These are phyloP conservation scores for Pseudogymnoascus sp. DNA, from an alignment of 2,329 filamentous ascomycete genomes.

Conservation along the genomic window DNA sequence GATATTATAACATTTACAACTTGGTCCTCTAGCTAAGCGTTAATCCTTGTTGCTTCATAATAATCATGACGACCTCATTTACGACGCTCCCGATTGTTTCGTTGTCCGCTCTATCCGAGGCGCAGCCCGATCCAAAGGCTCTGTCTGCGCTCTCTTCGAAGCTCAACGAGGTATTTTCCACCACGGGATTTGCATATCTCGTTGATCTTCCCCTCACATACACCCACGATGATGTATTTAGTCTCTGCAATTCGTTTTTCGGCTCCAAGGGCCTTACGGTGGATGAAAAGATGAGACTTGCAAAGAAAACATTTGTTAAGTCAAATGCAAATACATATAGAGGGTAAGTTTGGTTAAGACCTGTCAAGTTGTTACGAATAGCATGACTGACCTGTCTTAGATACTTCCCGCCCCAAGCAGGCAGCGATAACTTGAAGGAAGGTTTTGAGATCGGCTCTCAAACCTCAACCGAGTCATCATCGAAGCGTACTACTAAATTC, in stretches of 20 bases:
- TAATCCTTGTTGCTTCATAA: not conserved
- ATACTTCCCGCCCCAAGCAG: slow-evolving; percentile 37
- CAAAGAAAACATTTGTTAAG: slow-evolving; percentile 34
- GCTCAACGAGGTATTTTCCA: slow-evolving; percentile 36
- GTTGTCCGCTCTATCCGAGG: slow-evolving; percentile 27
- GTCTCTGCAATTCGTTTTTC: slow-evolving; percentile 33
- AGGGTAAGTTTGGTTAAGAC: slow-evolving; percentile 22
- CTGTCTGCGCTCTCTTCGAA: slow-evolving; percentile 28
- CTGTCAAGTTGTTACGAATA: not conserved
- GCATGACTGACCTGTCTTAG: slow-evolving; percentile 18
- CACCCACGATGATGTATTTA: slow-evolving; percentile 35
- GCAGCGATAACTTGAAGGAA: slow-evolving; percentile 36
- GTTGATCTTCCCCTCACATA: slow-evolving; percentile 35
- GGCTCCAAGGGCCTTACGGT: slow-evolving; percentile 22
- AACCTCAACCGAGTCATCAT: slow-evolving; percentile 13
- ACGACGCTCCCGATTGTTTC: slow-evolving; percentile 36
- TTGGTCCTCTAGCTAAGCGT: not conserved
- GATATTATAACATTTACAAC: not conserved
- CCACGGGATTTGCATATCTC: slow-evolving; percentile 40
- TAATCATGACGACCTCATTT: slow-evolving; percentile 33
- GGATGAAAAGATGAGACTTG: slow-evolving; percentile 32
- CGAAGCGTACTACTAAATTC: slow-evolving; percentile 22
- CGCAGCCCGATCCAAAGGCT: slow-evolving; percentile 22
- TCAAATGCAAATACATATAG: slow-evolving; percentile 37
- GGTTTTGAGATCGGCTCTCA: slow-evolving; percentile 38